These are phyloP conservation scores for Mallotus japonicus DNA, from an alignment of 441 rosid species.

Conservation along the genomic window DNA sequence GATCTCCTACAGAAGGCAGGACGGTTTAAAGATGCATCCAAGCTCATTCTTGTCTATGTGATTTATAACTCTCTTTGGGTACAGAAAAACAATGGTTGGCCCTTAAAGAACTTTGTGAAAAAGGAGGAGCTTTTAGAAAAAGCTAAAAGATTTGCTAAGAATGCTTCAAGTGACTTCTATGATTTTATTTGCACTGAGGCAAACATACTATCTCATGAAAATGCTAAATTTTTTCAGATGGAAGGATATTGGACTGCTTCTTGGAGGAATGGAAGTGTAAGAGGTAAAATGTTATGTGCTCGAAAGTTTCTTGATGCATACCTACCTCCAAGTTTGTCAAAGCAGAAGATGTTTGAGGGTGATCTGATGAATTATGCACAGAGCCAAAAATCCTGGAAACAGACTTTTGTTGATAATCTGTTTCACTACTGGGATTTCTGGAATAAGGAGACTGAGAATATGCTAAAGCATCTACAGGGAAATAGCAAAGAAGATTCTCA, in stretches of 20 bases:
- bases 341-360: slow-evolving; percentile 21
- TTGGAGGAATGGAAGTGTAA: slow-evolving; percentile 24
- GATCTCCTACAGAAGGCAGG: slow-evolving; percentile 36
- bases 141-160: slow-evolving; percentile 33
- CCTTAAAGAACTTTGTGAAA: slow-evolving; percentile 35
- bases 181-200: slow-evolving; percentile 32
- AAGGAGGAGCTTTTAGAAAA: slow-evolving; percentile 37
- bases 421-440: slow-evolving; percentile 4
- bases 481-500: slow-evolving; percentile 10
- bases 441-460: background rate
- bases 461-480: background rate
- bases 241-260: slow-evolving; percentile 24
- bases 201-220: slow-evolving; percentile 27
- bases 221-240: slow-evolving; percentile 18
- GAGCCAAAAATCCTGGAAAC: background rate
- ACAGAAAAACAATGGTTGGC: slow-evolving; percentile 46
- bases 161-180: slow-evolving; percentile 22
- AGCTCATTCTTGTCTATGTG: slow-evolving; percentile 36
- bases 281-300: slow-evolving; percentile 37
- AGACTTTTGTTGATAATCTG: background rate
- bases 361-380: background rate
- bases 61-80: slow-evolving; percentile 48
- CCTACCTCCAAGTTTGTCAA: slow-evolving; percentile 18
- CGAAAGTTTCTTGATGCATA: slow-evolving; percentile 44
- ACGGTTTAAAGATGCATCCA: slow-evolving; percentile 32